phyloP scores from a whole-genome alignment of 2,329 filamentous ascomycete species.

The Alternaria alternata region DNA sequence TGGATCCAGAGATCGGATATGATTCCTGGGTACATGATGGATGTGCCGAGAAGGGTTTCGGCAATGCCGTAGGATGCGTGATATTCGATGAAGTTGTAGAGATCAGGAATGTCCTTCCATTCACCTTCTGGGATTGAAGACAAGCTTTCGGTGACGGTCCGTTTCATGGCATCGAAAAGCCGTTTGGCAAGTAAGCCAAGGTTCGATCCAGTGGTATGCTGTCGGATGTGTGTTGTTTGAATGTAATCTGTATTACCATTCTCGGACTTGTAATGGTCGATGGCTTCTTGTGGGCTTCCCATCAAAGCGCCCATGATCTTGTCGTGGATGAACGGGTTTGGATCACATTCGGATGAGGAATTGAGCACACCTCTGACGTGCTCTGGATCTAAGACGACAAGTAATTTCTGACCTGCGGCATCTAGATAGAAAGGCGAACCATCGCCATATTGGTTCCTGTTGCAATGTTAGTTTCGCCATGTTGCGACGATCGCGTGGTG shows the following conservation, averaged over 20 bases:
- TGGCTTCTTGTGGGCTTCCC: slow-evolving; percentile 21
- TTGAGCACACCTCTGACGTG: slow-evolving; percentile 23
- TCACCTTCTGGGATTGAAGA: background rate
- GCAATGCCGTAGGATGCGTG: slow-evolving; percentile 17
- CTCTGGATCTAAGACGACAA: slow-evolving; percentile 21
- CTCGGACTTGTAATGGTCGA: slow-evolving; percentile 23
- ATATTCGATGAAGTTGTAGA: slow-evolving; percentile 19
- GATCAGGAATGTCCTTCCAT: slow-evolving; percentile 22
- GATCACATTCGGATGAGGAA: slow-evolving; percentile 17
- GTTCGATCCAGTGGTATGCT: slow-evolving; percentile 16
- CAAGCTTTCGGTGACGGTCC: slow-evolving; percentile 12
- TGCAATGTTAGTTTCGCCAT: background rate
- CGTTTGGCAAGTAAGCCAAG: slow-evolving; percentile 17
- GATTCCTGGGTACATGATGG: slow-evolving; percentile 18
- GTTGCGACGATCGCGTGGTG: background rate
- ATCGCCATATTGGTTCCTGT: slow-evolving; percentile 23
- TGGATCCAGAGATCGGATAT: slow-evolving; percentile 24
- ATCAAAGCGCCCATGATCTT: slow-evolving; percentile 26
- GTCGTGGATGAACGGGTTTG: slow-evolving; percentile 25
- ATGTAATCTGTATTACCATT: slow-evolving; percentile 17
- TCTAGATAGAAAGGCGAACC: slow-evolving; percentile 28
- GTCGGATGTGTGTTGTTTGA: slow-evolving; percentile 23
- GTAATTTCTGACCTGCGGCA: slow-evolving; percentile 25
- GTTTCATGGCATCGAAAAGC: slow-evolving; percentile 15
- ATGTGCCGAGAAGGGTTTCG: slow-evolving; percentile 19